These are phyloP conservation scores for Solanum bulbocastanum DNA, from an alignment of 257 asterid species.

Conservation along the genomic window DNA sequence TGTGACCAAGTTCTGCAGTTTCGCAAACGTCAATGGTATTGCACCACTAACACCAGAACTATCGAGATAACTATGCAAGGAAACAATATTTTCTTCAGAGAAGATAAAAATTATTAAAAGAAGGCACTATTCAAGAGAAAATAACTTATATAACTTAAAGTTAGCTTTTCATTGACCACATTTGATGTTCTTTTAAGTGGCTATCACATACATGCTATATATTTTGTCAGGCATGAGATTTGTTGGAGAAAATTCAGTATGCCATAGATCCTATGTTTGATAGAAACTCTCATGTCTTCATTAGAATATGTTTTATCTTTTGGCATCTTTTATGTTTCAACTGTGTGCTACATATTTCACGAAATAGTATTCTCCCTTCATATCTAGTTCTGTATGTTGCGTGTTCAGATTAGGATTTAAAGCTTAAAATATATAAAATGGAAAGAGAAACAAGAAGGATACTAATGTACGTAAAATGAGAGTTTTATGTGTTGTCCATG, in stretches of 20 bases:
- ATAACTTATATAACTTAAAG: not conserved
- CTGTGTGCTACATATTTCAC: not conserved
- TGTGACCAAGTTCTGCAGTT: conserved; percentile 21
- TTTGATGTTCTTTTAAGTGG: too few relatives aligned
- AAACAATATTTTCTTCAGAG: not conserved
- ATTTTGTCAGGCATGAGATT: too few relatives aligned
- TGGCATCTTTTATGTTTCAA: not conserved
- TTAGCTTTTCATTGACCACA: not conserved
- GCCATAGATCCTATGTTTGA: not conserved
- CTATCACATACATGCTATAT: too few relatives aligned
- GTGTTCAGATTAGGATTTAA: not conserved
- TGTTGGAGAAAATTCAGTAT: too few relatives aligned
- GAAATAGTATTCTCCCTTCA: not conserved
- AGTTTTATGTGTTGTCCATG: not conserved
- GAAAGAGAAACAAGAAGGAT: not conserved
- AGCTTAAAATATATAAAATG: not conserved
- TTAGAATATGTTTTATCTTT: not conserved
- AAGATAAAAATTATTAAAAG: not conserved
- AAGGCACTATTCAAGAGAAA: not conserved
- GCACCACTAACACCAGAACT: conserved; percentile 52
- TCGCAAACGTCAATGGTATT: conserved; percentile 40
- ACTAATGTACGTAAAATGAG: not conserved
- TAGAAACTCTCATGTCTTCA: not conserved
- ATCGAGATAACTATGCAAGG: conserved; percentile 28
- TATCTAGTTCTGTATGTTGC: not conserved